Conservation (phyloP, 2,329 filamentous ascomycete genomes). For the Xylaria arbuscula region DNA sequence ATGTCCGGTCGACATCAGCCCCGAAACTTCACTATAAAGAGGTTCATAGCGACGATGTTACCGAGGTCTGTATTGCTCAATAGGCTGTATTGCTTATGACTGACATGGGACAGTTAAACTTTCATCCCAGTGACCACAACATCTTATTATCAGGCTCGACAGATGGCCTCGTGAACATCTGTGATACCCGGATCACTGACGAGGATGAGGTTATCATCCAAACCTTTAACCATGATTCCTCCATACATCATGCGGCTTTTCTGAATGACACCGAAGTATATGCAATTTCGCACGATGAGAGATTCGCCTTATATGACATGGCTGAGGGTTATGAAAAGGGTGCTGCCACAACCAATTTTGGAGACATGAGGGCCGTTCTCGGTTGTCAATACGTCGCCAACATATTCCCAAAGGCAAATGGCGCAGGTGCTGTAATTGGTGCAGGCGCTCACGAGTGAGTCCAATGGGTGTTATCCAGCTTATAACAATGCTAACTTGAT, state of each 20-base stretch:
- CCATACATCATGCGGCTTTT: conserved; percentile 80
- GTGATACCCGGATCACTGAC: conserved; percentile 75
- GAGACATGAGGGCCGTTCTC: conserved; percentile 74
- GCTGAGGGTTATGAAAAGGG: conserved; percentile 72
- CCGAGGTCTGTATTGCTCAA: conserved; percentile 58
- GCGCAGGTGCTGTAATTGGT: conserved; percentile 69
- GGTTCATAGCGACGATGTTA: conserved; percentile 75
- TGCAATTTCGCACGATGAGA: conserved; percentile 82
- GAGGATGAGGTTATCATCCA: conserved; percentile 83
- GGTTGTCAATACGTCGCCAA: conserved; percentile 80
- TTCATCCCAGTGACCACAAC: conserved; percentile 69
- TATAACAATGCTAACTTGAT: conserved; percentile 21
- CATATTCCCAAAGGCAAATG: conserved; percentile 69
- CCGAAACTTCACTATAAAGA: conserved; percentile 69
- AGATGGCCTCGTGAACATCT: conserved; percentile 82
- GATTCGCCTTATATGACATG: conserved; percentile 77
- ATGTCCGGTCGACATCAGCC: conserved; percentile 62
- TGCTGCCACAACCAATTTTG: conserved; percentile 67
- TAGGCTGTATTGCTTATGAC: conserved; percentile 3
- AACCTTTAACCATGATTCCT: conserved; percentile 81
- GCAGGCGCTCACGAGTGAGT: conserved; percentile 75
- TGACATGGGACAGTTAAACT: conserved; percentile 61
- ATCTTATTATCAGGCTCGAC: conserved; percentile 81
- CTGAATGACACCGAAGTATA: conserved; percentile 73
- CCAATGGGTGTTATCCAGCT: background rate